phyloP scores from a whole-genome alignment of 2,329 filamentous ascomycete species.

The Kalaharituber pfeilii region DNA sequence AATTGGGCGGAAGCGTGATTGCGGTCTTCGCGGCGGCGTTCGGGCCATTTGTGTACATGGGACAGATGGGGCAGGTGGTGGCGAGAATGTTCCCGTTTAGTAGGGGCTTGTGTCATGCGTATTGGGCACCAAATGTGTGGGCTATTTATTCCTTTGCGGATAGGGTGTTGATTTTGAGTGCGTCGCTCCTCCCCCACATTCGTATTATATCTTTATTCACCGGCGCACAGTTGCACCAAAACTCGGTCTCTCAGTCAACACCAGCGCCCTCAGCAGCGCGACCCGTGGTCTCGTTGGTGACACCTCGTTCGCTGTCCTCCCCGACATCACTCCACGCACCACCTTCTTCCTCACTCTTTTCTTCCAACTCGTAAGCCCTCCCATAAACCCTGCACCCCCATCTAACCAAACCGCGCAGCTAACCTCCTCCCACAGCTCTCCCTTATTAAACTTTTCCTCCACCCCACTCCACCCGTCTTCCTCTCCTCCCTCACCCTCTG shows the following conservation, averaged over 20 bases:
- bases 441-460: constrained; percentile 62
- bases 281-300: constrained; percentile 87
- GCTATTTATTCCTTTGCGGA: constrained; percentile 89
- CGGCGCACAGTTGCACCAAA: constrained; percentile 52
- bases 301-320: constrained; percentile 81
- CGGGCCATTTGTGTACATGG: constrained; percentile 68
- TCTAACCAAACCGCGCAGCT: constrained; percentile 11
- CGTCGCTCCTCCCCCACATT: constrained; percentile 24
- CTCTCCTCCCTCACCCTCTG: constrained; percentile 80
- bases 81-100: constrained; percentile 85
- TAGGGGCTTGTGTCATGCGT: constrained; percentile 83
- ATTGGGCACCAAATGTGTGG: constrained; percentile 97
- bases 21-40: constrained; percentile 65
- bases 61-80: constrained; percentile 68
- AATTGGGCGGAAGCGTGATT: constrained; percentile 57
- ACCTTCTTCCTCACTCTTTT: constrained; percentile 72
- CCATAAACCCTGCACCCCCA: constrained; percentile 17
- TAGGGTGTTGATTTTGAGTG: constrained; percentile 63
- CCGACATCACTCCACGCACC: constrained; percentile 59
- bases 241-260: constrained; percentile 55
- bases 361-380: constrained; percentile 47
- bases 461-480: constrained; percentile 75
- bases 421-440: constrained; percentile 39
- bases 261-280: constrained; percentile 65
- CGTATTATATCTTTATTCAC: constrained; percentile 24